Base-by-base conservation (phyloP, 768 basidiomycete species). In the Megacollybia marginata region DNA sequence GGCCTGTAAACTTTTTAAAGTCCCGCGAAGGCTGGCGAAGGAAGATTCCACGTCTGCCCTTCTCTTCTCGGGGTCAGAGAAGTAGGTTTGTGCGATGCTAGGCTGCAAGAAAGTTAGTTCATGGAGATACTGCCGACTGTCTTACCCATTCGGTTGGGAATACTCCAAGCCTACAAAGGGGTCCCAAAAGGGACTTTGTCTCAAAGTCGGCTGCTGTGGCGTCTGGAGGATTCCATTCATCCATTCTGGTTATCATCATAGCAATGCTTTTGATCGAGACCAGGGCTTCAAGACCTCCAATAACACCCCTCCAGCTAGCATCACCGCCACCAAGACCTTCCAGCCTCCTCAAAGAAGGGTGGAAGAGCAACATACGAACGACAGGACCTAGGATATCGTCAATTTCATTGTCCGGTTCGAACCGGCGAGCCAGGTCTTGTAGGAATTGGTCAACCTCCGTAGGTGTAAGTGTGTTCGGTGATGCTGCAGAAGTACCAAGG, bases 131-230 rank as follows among this genome's bases (percentile, higher is more conserved):
- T 33, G 42, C 52, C 11, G 18, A 43, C 28, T 51, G 59, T 68
- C 76, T 56, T 61, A 94, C 87, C 83, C 91, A 94, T 75, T 98
- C 88, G 48, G 81, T 69, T n/a, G 83, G 78, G 62, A 95, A 97
- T 5, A 93, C 82, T 35, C 87, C 85, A 47, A 98, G 71, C 33
- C 92, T 73, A 53, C 87, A 80, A 23, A 97, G 65, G 1, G 92
- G 92, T 0, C 96, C 96, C 55, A 98, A 68, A 40, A 97, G 68
- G 46, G 83, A 88, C 54, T 65, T 57, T 11, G 49, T 68, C 65
- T 92, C 89, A 59, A 92, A 82, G 2, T 67, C 75, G 2, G 74
- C 60, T 9, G 84, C 78, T 6, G 75, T 77, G 19, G 81, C 81
- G 54, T 73, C 61, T 7, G 63, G 54, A 38, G 88, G 86, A 56